These are phyloP conservation scores for Lactifluus echinatus DNA, from an alignment of 768 basidiomycete genomes.

Conservation along the genomic window DNA sequence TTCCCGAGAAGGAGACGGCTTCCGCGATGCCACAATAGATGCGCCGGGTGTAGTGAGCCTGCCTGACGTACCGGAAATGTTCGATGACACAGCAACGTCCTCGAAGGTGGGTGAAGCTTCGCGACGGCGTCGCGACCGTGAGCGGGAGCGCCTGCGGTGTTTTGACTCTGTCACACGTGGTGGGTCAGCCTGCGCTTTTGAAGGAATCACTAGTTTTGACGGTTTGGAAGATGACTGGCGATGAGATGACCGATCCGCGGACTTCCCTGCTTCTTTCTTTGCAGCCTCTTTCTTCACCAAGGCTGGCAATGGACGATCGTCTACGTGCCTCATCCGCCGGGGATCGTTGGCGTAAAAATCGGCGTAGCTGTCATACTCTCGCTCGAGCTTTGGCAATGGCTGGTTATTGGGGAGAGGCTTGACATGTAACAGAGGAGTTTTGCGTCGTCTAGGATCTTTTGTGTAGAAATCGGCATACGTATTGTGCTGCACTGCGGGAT, in stretches of 20 bases:
- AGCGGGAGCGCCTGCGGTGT: neutral
- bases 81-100: constrained; percentile 16
- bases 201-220: neutral
- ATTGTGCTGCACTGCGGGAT: constrained; percentile 4
- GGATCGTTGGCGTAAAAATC: constrained; percentile 16
- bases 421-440: constrained; percentile 1
- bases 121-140: constrained; percentile 1
- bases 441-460: constrained; percentile 12
- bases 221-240: constrained; percentile 9
- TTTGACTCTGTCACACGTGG: neutral
- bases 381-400: constrained; percentile 11
- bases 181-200: constrained; percentile 8
- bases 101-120: constrained; percentile 2
- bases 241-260: neutral
- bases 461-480: constrained; percentile 17
- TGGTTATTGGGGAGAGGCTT: constrained; percentile 13
- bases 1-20: constrained; percentile 5
- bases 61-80: constrained; percentile 14
- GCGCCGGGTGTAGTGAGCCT: constrained; percentile 17
- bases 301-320: constrained; percentile 11
- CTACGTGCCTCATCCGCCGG: constrained; percentile 9
- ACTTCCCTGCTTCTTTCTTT: neutral
- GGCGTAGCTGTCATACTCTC: constrained; percentile 13
- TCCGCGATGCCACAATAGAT: constrained; percentile 9
- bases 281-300: constrained; percentile 8